Evolutionary conservation across 345 rosid genomes (phyloP).

Genomic region (Psidium guajava): DNA sequence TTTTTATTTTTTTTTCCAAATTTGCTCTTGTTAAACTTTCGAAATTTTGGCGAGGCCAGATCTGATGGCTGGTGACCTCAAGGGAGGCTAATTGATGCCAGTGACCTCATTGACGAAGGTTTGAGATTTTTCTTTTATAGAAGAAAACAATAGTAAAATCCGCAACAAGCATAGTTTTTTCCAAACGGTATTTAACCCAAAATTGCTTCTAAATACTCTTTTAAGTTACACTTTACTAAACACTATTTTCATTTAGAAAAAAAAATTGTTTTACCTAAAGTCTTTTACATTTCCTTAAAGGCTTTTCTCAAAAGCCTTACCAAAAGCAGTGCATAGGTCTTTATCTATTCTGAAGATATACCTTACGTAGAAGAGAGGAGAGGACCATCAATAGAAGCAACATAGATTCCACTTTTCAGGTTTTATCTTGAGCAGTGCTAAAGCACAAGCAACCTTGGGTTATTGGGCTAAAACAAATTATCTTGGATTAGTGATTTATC

Average conservation of each 20-base stretch:
- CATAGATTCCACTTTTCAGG: not conserved
- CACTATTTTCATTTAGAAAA: not conserved
- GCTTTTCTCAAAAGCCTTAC: not conserved
- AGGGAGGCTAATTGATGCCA: not conserved
- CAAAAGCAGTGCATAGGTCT: not conserved
- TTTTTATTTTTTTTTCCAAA: not conserved
- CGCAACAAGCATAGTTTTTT: not conserved
- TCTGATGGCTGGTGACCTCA: not conserved
- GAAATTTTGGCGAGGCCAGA: not conserved
- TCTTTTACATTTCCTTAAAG: too few relatives aligned
- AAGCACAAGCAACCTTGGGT: not conserved
- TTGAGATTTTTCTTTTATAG: not conserved
- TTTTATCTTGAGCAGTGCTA: not conserved
- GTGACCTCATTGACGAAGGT: too few relatives aligned
- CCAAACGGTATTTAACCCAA: not conserved
- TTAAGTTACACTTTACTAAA: not conserved
- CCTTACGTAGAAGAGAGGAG: not conserved
- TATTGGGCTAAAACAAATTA: not conserved
- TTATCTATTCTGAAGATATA: not conserved
- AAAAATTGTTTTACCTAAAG: too few relatives aligned
- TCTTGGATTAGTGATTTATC: not conserved
- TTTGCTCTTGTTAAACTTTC: not conserved
- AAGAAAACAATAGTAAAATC: not conserved
- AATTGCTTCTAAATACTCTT: not conserved
- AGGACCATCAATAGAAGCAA: not conserved